Evolutionary conservation across 768 basidiomycete genomes (phyloP).

Genomic region (Suillus bovinus): DNA sequence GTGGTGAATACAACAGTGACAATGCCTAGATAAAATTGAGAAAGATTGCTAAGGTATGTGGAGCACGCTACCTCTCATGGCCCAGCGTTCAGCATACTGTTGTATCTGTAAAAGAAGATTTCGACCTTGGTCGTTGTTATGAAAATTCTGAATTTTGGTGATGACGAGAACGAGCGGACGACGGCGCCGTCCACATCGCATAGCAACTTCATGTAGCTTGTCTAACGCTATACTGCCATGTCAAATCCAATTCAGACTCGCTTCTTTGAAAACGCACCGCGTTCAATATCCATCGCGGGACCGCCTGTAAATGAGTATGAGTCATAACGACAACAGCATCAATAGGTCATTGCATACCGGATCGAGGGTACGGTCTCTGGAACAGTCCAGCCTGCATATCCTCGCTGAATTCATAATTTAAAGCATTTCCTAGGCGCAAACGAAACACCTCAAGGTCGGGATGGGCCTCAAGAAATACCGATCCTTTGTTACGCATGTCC

Average conservation of each 20-base stretch:
- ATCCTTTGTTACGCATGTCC: conserved; percentile 67
- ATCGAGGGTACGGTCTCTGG: conserved; percentile 79
- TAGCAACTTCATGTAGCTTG: conserved; percentile 84
- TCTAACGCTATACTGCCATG: conserved; percentile 53
- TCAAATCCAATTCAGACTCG: background rate
- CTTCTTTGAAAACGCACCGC: background rate
- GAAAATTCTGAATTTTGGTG: conserved; percentile 76
- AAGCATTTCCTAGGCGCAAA: conserved; percentile 79
- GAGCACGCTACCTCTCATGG: conserved; percentile 57
- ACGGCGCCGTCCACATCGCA: conserved; percentile 55
- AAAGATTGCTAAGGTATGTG: conserved; percentile 11
- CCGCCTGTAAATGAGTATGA: conserved; percentile 47
- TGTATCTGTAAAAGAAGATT: conserved; percentile 85
- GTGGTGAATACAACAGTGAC: conserved; percentile 78
- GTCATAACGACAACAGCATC: conserved; percentile 13
- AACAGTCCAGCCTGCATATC: conserved; percentile 82
- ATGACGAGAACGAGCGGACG: conserved; percentile 79
- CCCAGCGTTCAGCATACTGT: conserved; percentile 85
- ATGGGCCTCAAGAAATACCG: conserved; percentile 80
- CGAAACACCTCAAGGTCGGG: conserved; percentile 88
- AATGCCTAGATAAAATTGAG: conserved; percentile 47
- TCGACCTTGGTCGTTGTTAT: conserved; percentile 74
- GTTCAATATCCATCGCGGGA: conserved; percentile 40
- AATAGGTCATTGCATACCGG: conserved; percentile 45
- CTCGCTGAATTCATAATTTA: conserved; percentile 87